phyloP scores from a whole-genome alignment of 768 basidiomycete species.

The Hirschioporus abietinus region DNA sequence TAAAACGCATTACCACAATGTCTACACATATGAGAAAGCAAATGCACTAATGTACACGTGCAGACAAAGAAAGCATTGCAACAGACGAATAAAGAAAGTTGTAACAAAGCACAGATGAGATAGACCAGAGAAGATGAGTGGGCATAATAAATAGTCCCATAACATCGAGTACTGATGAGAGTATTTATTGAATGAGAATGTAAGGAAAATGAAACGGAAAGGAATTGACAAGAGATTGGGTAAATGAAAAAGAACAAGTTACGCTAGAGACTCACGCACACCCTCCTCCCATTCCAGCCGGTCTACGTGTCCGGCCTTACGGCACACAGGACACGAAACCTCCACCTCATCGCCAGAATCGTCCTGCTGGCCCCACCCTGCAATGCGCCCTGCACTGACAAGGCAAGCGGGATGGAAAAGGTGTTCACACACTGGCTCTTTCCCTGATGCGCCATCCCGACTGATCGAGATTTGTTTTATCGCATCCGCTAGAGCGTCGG shows the following conservation, averaged over 20 bases:
- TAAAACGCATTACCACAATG: neutral
- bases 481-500: constrained; percentile 19
- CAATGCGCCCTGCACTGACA: constrained; percentile 59
- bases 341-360: constrained; percentile 38
- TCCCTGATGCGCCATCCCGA: constrained; percentile 15
- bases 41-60: neutral
- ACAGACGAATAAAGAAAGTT: neutral
- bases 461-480: constrained; percentile 23
- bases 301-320: constrained; percentile 54
- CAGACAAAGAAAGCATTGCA: neutral
- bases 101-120: neutral
- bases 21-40: neutral
- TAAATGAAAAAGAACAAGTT: neutral
- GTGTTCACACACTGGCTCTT: constrained; percentile 48
- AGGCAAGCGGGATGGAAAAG: constrained; percentile 69
- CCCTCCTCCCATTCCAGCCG: constrained; percentile 58
- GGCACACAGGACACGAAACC: constrained; percentile 72
- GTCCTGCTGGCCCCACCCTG: constrained; percentile 48
- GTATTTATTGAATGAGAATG: neutral
- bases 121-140: neutral
- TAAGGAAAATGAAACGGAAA: neutral
- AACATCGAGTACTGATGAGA: neutral
- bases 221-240: neutral
- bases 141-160: neutral
- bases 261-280: constrained; percentile 13